phyloP scores from a whole-genome alignment of 805 yeast genomes.

The Suhomyces pyralidae region DNA sequence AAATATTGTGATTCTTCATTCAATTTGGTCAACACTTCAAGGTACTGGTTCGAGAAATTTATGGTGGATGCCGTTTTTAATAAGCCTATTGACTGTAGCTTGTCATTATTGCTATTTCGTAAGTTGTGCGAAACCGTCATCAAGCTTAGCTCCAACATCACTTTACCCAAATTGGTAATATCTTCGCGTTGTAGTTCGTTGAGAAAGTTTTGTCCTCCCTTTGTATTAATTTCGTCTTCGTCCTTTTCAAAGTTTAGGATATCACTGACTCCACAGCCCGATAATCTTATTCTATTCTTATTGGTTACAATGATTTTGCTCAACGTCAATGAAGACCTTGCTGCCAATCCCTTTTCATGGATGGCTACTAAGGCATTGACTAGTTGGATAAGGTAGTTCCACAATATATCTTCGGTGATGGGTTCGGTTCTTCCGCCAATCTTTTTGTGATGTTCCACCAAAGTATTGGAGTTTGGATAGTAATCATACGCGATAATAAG shows the following conservation, averaged over 20 bases:
- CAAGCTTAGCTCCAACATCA: conserved; percentile 55
- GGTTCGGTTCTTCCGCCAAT: conserved; percentile 42
- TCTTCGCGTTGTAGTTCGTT: conserved; percentile 51
- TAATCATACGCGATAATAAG: conserved; percentile 80
- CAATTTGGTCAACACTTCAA: conserved; percentile 33
- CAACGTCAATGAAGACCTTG: conserved; percentile 57
- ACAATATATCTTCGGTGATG: conserved; percentile 62
- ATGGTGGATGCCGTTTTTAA: conserved; percentile 14
- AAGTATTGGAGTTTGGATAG: conserved; percentile 71
- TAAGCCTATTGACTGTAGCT: conserved; percentile 10
- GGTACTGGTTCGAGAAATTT: conserved; percentile 43
- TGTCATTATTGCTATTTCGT: conserved; percentile 14
- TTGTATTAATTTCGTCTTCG: conserved; percentile 16
- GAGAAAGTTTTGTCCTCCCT: conserved; percentile 9
- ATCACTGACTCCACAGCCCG: conserved; percentile 70
- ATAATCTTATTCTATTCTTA: conserved; percentile 65
- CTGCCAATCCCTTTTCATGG: conserved; percentile 63
- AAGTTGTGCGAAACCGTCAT: conserved; percentile 28
- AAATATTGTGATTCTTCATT: conserved; percentile 17
- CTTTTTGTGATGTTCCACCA: conserved; percentile 62
- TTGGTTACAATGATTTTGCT: conserved; percentile 72
- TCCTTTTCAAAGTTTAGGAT: conserved; percentile 47
- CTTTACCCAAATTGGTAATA: conserved; percentile 52
- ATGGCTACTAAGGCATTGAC: conserved; percentile 63
- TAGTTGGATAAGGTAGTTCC: conserved; percentile 77